phyloP scores from a whole-genome alignment of 73 alveolate genomes.

The Symbiodinium pilosum region DNA sequence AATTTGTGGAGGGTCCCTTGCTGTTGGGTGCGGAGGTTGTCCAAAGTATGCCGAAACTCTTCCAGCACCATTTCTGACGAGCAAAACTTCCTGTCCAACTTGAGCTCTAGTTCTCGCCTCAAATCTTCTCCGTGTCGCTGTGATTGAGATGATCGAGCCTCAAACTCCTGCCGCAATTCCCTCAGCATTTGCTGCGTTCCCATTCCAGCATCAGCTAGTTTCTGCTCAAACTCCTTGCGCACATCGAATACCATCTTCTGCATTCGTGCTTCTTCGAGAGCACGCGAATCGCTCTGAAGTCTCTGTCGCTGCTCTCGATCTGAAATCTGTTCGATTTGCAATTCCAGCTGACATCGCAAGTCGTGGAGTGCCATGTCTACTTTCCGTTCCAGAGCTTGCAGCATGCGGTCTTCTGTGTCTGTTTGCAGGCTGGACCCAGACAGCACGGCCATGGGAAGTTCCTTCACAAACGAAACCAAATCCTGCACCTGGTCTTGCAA shows the following conservation, averaged over 20 bases:
- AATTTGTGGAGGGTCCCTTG: background rate
- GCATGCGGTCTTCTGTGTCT: slow-evolving; percentile 36
- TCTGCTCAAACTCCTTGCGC: slow-evolving; percentile 41
- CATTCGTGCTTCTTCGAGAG: background rate
- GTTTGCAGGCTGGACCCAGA: background rate
- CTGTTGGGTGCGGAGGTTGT: background rate
- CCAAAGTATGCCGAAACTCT: slow-evolving; percentile 3
- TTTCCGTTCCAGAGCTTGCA: slow-evolving; percentile 51
- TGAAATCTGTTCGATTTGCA: background rate
- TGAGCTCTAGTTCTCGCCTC: slow-evolving; percentile 77
- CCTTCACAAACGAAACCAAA: background rate
- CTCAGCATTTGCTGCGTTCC: slow-evolving; percentile 19
- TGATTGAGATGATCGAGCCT: slow-evolving; percentile 25
- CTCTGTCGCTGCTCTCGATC: background rate
- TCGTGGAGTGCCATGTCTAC: slow-evolving; percentile 35
- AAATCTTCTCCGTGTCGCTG: slow-evolving; percentile 64
- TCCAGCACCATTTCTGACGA: background rate
- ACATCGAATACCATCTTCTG: background rate
- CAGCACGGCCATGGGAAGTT: background rate
- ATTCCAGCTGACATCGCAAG: background rate
- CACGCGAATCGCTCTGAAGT: background rate
- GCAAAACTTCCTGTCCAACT: background rate
- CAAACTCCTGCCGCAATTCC: slow-evolving; percentile 44
- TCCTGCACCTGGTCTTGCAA: background rate
- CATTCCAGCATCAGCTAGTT: background rate